Percentiles rank a stretch among this genome's conserved stretches.
Evolutionary conservation across 169 alveolate genomes (phyloP).

Genomic region (Plasmodium berghei): DNA sequence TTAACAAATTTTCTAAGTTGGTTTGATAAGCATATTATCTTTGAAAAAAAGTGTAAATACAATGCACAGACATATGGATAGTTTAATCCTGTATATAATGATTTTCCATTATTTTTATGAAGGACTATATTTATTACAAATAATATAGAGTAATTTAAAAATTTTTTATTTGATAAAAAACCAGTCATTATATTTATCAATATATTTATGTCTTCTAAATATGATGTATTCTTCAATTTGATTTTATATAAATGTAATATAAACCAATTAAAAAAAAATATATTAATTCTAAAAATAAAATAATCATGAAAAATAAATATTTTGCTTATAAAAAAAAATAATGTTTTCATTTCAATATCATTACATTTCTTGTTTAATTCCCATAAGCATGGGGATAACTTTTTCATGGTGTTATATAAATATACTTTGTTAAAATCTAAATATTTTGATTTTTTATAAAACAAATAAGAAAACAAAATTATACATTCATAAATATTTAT

Average conservation of each 20-base stretch:
- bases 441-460: slow-evolving; percentile 55
- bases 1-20: neutral
- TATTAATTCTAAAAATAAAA: slow-evolving; percentile 48
- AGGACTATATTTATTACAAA: slow-evolving; percentile 42
- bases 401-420: slow-evolving; percentile 58
- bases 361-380: slow-evolving; percentile 45
- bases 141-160: slow-evolving; percentile 38
- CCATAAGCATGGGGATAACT: slow-evolving; percentile 29
- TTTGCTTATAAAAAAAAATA: slow-evolving; percentile 33
- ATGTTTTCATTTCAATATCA: slow-evolving; percentile 19
- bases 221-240: slow-evolving; percentile 30
- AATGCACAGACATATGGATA: slow-evolving; percentile 26
- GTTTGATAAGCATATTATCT: slow-evolving; percentile 13
- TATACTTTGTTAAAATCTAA: slow-evolving; percentile 47
- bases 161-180: slow-evolving; percentile 31
- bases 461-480: slow-evolving; percentile 25
- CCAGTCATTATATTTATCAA: slow-evolving; percentile 35
- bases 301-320: slow-evolving; percentile 31
- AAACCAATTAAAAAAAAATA: slow-evolving; percentile 52
- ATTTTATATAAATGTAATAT: slow-evolving; percentile 46
- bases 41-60: slow-evolving; percentile 31
- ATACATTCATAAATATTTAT: slow-evolving; percentile 58
- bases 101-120: slow-evolving; percentile 24
- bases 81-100: slow-evolving; percentile 32
- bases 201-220: slow-evolving; percentile 39